Conservation (phyloP, 495 filamentous ascomycete genomes). For the Neurospora pannonica region DNA sequence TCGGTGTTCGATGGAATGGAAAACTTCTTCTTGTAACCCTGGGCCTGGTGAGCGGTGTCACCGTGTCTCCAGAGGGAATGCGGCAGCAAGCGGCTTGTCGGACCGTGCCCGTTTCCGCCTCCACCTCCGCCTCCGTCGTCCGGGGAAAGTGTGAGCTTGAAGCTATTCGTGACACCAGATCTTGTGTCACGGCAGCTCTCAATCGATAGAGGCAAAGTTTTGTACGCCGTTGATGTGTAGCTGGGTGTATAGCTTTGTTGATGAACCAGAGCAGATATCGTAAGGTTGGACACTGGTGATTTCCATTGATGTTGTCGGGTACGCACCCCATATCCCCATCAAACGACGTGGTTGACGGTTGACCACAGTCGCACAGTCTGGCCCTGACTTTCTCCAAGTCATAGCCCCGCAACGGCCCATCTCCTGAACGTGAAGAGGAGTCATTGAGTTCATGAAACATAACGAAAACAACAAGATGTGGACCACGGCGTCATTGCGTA, state of each 20-base stretch:
- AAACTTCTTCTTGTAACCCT: neutral
- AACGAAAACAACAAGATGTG: neutral
- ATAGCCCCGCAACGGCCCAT: neutral
- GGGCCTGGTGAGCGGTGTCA: neutral
- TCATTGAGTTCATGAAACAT: neutral
- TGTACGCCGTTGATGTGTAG: neutral
- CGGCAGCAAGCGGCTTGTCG: neutral
- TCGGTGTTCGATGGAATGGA: neutral
- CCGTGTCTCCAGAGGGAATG: neutral
- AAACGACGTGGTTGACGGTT: neutral
- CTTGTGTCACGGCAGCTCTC: neutral
- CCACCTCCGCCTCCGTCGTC: neutral
- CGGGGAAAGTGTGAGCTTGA: neutral
- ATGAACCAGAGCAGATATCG: neutral
- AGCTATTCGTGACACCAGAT: neutral
- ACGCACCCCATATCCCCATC: neutral
- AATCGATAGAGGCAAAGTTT: neutral
- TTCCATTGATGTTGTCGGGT: neutral
- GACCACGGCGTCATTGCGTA: neutral
- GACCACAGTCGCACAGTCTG: neutral
- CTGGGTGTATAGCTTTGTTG: neutral
- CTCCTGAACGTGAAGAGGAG: neutral
- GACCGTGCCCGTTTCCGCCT: neutral
- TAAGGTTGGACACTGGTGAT: neutral
- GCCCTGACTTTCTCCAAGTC: neutral